Evolutionary conservation across 495 filamentous ascomycete genomes (phyloP).

Genomic region (Neurospora sp.): DNA sequence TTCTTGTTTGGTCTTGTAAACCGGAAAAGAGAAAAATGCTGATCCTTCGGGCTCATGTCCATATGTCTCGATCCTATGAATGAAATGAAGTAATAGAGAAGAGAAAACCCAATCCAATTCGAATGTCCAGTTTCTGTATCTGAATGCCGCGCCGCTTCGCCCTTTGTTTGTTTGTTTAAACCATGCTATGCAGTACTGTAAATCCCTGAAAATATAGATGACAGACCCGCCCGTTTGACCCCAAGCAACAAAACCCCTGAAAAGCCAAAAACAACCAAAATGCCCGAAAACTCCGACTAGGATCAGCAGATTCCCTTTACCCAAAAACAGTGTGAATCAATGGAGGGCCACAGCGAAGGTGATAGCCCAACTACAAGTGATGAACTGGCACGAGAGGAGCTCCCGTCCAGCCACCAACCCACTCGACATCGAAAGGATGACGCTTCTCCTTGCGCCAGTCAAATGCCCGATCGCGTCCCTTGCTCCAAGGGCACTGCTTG

Average conservation of each 20-base stretch:
- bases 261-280: slow-evolving; percentile 12
- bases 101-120: slow-evolving; percentile 16
- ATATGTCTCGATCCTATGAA: slow-evolving; percentile 1
- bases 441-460: slow-evolving; percentile 60
- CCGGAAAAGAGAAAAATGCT: slow-evolving; percentile 12
- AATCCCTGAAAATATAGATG: slow-evolving; percentile 9
- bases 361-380: slow-evolving; percentile 45
- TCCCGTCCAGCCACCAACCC: slow-evolving; percentile 71
- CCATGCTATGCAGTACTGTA: slow-evolving; percentile 24
- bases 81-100: slow-evolving; percentile 1
- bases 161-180: slow-evolving; percentile 17
- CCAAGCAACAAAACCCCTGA: slow-evolving; percentile 3
- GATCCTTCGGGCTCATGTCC: slow-evolving; percentile 16
- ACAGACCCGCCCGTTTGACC: slow-evolving; percentile 6
- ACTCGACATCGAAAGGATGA: slow-evolving; percentile 65
- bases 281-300: slow-evolving; percentile 13
- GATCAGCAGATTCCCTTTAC: slow-evolving; percentile 18
- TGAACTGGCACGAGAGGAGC: slow-evolving; percentile 22
- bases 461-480: slow-evolving; percentile 41
- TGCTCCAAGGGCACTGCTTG: slow-evolving; percentile 36
- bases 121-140: slow-evolving; percentile 19
- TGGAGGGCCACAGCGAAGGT: slow-evolving; percentile 23
- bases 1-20: slow-evolving; percentile 1
- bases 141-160: slow-evolving; percentile 2
- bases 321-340: slow-evolving; percentile 9